phyloP scores from a whole-genome alignment of 2,329 filamentous ascomycete species.

The Aspergillus pseudoviridinutans region DNA sequence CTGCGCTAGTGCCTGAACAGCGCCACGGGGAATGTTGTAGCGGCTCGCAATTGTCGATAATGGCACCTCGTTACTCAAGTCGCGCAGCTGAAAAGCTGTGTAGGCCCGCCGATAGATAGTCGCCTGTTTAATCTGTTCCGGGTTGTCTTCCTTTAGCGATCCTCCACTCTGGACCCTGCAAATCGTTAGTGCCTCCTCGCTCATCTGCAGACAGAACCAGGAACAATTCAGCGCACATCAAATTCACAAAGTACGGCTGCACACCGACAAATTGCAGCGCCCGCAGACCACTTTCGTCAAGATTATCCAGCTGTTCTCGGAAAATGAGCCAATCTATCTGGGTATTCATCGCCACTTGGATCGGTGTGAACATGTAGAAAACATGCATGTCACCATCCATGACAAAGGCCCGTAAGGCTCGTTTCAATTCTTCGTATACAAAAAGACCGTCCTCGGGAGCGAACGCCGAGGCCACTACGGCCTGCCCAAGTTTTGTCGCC shows the following conservation, averaged over 20 bases:
- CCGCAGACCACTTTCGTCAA: slow-evolving; percentile 68
- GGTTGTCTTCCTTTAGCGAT: slow-evolving; percentile 58
- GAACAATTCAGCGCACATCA: slow-evolving; percentile 49
- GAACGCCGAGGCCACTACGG: slow-evolving; percentile 68
- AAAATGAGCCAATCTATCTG: slow-evolving; percentile 70
- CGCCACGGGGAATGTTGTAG: slow-evolving; percentile 66
- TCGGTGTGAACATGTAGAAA: slow-evolving; percentile 71
- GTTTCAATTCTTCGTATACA: slow-evolving; percentile 63
- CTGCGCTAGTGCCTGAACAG: slow-evolving; percentile 68
- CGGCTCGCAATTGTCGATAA: slow-evolving; percentile 66
- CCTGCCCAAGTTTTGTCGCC: slow-evolving; percentile 64
- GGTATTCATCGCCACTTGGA: slow-evolving; percentile 49
- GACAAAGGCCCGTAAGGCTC: slow-evolving; percentile 67
- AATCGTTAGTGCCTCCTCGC: slow-evolving; percentile 2
- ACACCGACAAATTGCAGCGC: slow-evolving; percentile 66
- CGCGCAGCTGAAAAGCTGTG: slow-evolving; percentile 70
- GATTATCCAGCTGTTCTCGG: slow-evolving; percentile 63
- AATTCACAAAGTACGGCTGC: slow-evolving; percentile 63
- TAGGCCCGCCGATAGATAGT: slow-evolving; percentile 70
- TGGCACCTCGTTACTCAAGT: slow-evolving; percentile 72
- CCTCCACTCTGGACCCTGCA: slow-evolving; percentile 62
- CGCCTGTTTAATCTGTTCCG: slow-evolving; percentile 57
- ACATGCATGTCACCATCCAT: slow-evolving; percentile 80
- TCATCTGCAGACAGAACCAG: not conserved
- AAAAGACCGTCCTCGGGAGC: slow-evolving; percentile 73